phyloP scores from a whole-genome alignment of 2,329 filamentous ascomycete species.

The Talaromyces piceae region DNA sequence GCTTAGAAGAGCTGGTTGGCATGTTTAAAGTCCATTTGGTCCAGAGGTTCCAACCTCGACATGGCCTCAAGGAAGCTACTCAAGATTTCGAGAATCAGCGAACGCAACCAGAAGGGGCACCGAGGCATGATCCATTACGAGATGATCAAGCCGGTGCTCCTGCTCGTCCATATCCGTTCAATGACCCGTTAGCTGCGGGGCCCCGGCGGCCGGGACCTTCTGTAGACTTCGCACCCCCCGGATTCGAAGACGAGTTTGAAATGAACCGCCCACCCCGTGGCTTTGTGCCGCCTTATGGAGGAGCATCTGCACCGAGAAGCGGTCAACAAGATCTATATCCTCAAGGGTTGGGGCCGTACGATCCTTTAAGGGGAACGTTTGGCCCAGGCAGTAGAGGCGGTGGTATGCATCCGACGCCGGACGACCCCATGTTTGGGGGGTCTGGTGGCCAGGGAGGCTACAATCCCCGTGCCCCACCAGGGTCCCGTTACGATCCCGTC shows the following conservation, averaged over 20 bases:
- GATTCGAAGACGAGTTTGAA: constrained; percentile 89
- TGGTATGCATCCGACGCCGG: constrained; percentile 95
- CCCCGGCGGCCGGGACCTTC: constrained; percentile 59
- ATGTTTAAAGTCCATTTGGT: constrained; percentile 73
- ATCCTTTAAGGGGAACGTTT: constrained; percentile 65
- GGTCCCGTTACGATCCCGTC: constrained; percentile 84
- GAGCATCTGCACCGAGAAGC: constrained; percentile 57
- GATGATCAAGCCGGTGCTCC: constrained; percentile 51
- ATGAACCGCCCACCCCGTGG: constrained; percentile 61
- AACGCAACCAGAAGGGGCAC: constrained; percentile 34
- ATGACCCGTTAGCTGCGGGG: constrained; percentile 55
- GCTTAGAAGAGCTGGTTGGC: constrained; percentile 61
- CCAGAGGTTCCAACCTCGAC: constrained; percentile 67
- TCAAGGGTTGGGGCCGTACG: constrained; percentile 73
- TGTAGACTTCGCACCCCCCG: constrained; percentile 74
- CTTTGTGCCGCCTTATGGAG: constrained; percentile 33
- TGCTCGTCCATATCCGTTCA: constrained; percentile 60
- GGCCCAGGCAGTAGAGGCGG: constrained; percentile 56
- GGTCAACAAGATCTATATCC: constrained; percentile 86
- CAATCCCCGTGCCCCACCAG: constrained; percentile 71
- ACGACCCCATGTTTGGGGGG: constrained; percentile 70
- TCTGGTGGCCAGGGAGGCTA: constrained; percentile 47
- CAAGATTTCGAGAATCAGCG: constrained; percentile 45
- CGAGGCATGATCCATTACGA: constrained; percentile 41
- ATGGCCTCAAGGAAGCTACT: constrained; percentile 70